phyloP scores from a whole-genome alignment of 225 moss, liverwort and hornwort genomes.

The Polytrichum commune region DNA sequence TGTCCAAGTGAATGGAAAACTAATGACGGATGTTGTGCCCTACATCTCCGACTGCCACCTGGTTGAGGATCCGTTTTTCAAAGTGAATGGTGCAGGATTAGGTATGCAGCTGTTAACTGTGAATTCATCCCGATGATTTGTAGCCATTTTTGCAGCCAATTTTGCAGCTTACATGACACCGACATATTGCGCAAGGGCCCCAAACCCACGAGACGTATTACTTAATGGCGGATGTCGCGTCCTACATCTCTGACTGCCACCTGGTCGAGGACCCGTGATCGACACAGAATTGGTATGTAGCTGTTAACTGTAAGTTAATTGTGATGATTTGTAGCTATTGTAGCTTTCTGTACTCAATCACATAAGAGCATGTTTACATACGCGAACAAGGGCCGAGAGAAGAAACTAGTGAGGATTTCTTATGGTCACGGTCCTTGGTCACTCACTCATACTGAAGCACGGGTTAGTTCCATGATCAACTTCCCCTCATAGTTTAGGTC shows the following conservation, averaged over 20 bases:
- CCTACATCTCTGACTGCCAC: constrained; percentile 41
- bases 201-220: constrained; percentile 47
- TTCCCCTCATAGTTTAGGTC: no score
- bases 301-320: constrained; percentile 11
- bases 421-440: no score
- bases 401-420: no score
- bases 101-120: constrained; percentile 35
- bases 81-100: constrained; percentile 39
- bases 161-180: not conserved
- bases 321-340: no score
- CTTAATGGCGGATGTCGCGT: constrained; percentile 22
- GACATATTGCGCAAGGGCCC: constrained; percentile 34
- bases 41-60: constrained; percentile 47
- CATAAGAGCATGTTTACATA: no score
- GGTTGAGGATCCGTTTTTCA: constrained; percentile 32
- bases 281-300: constrained; percentile 37
- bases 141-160: no score
- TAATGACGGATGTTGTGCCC: constrained; percentile 17
- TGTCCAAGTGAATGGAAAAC: constrained; percentile 20
- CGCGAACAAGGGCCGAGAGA: no score
- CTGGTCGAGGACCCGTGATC: constrained; percentile 36
- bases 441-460: no score
- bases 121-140: no score
- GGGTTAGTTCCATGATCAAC: no score
- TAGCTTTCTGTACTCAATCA: no score